Conservation (phyloP, 1,139 yeast genomes). For the Lodderomyces margitis region DNA sequence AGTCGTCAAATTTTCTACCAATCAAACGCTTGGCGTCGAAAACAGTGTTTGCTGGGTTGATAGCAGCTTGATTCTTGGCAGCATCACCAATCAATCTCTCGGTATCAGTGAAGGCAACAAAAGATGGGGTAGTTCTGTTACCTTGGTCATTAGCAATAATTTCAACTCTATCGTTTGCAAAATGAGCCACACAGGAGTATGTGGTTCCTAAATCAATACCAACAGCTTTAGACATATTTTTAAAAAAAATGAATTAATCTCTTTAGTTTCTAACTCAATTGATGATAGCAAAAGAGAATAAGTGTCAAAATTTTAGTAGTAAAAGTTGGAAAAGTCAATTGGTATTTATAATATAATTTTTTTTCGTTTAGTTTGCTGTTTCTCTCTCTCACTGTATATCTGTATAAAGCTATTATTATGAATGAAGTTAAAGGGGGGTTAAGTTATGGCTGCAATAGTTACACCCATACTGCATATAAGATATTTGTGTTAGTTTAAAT, state of each 20-base stretch:
- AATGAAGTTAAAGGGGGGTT: not conserved
- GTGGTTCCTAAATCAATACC: conserved; percentile 88
- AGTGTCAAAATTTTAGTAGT: too few species aligned
- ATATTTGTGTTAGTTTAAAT: not conserved
- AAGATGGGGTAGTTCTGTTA: conserved; percentile 90
- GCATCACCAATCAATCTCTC: conserved; percentile 99
- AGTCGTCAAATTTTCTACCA: conserved; percentile 91
- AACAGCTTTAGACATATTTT: conserved; percentile 60
- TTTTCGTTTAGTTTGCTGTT: not conserved
- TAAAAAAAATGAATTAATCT: too few species aligned
- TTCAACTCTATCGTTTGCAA: conserved; percentile 69
- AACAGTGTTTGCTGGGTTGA: conserved; percentile 94
- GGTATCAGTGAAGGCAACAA: conserved; percentile 95
- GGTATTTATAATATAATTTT: not conserved
- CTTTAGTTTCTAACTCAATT: not conserved
- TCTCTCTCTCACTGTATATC: not conserved
- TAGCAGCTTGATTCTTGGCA: conserved; percentile 98
- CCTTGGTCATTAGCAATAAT: conserved; percentile 57
- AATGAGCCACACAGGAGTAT: conserved; percentile 83
- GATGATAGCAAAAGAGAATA: not conserved
- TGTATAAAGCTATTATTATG: too few species aligned
- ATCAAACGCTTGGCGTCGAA: conserved; percentile 98
- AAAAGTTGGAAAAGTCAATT: not conserved
- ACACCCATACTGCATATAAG: not conserved
- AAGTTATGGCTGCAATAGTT: not conserved